Conservation (phyloP, 768 basidiomycete genomes). For the Tricholoma flavovirens region DNA sequence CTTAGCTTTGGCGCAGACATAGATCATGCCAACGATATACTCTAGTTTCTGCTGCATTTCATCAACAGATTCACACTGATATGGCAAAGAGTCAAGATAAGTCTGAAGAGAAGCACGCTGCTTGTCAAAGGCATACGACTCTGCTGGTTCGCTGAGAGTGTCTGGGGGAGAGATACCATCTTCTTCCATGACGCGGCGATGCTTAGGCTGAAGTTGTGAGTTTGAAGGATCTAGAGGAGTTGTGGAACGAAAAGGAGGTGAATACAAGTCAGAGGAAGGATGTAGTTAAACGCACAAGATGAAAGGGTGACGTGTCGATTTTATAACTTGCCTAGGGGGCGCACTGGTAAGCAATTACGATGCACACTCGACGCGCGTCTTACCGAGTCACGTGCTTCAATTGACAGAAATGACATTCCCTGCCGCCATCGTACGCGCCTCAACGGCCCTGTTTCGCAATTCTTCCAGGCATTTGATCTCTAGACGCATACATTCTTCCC, state of each 20-base stretch:
- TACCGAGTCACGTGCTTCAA: neutral
- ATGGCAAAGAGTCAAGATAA: slow-evolving; percentile 66
- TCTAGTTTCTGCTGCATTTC: slow-evolving; percentile 70
- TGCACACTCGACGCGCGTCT: neutral
- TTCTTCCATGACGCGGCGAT: slow-evolving; percentile 50
- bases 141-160: slow-evolving; percentile 30
- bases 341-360: too few relatives aligned
- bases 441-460: neutral
- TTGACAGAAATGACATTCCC: slow-evolving; percentile 1
- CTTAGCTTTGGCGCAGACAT: slow-evolving; percentile 64
- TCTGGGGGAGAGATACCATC: slow-evolving; percentile 46
- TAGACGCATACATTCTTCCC: neutral
- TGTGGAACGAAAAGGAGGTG: neutral
- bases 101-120: slow-evolving; percentile 56
- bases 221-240: neutral
- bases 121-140: slow-evolving; percentile 44
- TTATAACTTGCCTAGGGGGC: too few relatives aligned
- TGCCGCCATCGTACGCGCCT: slow-evolving; percentile 8
- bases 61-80: slow-evolving; percentile 63
- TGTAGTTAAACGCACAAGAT: neutral
- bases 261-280: neutral
- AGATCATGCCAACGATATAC: slow-evolving; percentile 61
- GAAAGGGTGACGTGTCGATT: slow-evolving; percentile 1
- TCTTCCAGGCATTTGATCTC: slow-evolving; percentile 6
- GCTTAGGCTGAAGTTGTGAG: neutral